Conservation (phyloP, 352 stramenopile genomes). For the Phytophthora quininea region DNA sequence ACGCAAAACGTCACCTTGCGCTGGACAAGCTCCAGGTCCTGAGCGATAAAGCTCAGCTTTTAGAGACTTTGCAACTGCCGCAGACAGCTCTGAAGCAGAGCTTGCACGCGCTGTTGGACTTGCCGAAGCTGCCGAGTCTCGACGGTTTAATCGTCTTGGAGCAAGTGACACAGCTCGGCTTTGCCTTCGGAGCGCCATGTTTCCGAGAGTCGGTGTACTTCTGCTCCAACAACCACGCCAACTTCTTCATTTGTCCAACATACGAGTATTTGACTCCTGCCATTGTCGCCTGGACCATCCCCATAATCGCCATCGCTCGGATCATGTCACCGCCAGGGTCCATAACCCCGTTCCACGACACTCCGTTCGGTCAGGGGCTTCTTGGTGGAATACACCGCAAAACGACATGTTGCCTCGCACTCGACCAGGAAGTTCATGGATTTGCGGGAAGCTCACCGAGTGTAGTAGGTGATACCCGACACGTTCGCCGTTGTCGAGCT, state of each 20-base stretch:
- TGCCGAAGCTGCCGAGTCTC: conserved; percentile 1
- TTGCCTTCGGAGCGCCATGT: not conserved
- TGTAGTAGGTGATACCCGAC: conserved; percentile 31
- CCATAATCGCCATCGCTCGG: conserved; percentile 9
- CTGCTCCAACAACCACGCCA: conserved; percentile 30
- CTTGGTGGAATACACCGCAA: conserved; percentile 37
- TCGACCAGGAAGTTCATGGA: conserved; percentile 19
- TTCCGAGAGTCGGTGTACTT: conserved; percentile 8
- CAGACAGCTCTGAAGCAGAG: conserved; percentile 24
- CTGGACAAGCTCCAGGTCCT: conserved; percentile 19
- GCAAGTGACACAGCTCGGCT: conserved; percentile 22
- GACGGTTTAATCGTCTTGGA: conserved; percentile 6
- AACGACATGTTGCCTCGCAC: conserved; percentile 49
- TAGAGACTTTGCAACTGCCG: conserved; percentile 18
- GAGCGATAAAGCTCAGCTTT: conserved; percentile 37
- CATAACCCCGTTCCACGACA: conserved; percentile 21
- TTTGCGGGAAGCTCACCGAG: conserved; percentile 26
- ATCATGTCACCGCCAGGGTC: conserved; percentile 33
- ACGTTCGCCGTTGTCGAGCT: conserved; percentile 16
- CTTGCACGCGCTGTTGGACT: conserved; percentile 17
- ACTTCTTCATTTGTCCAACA: conserved; percentile 42
- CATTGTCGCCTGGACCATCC: conserved; percentile 23
- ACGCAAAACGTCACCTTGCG: conserved; percentile 33
- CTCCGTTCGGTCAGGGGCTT: conserved; percentile 19
- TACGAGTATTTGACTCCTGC: conserved; percentile 35